phyloP scores from a whole-genome alignment of 2,329 filamentous ascomycete genomes.

The Plectosphaerella sp. region DNA sequence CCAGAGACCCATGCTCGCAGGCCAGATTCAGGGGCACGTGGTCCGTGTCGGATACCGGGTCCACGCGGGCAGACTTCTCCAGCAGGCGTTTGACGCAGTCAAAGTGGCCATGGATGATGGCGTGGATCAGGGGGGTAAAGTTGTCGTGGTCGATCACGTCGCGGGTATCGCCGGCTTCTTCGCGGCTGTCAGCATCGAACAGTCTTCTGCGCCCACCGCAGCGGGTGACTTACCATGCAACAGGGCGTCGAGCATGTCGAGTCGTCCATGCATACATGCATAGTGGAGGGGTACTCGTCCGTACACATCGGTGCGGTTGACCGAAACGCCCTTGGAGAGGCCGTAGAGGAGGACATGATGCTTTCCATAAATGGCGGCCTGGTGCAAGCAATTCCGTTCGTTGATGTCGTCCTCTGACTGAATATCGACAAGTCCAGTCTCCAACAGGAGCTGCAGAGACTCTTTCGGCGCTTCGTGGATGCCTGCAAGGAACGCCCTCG shows the following conservation, averaged over 20 bases:
- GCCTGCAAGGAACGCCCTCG: slow-evolving; percentile 83
- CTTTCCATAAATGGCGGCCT: slow-evolving; percentile 92
- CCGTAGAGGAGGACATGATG: slow-evolving; percentile 72
- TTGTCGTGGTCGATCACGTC: slow-evolving; percentile 93
- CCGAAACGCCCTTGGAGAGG: slow-evolving; percentile 70
- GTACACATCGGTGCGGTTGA: slow-evolving; percentile 84
- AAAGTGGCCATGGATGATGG: slow-evolving; percentile 83
- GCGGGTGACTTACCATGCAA: slow-evolving; percentile 48
- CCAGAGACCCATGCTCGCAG: slow-evolving; percentile 84
- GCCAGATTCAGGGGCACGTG: slow-evolving; percentile 93
- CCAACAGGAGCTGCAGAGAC: slow-evolving; percentile 70
- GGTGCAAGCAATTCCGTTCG: slow-evolving; percentile 91
- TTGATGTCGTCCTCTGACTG: slow-evolving; percentile 96
- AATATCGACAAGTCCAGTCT: slow-evolving; percentile 81
- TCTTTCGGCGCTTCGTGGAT: slow-evolving; percentile 80
- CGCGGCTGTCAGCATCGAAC: slow-evolving; percentile 7
- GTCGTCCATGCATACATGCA: slow-evolving; percentile 87
- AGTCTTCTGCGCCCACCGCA: background rate
- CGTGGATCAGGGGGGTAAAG: slow-evolving; percentile 92
- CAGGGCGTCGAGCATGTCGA: slow-evolving; percentile 76
- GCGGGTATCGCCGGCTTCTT: slow-evolving; percentile 67
- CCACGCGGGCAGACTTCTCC: slow-evolving; percentile 73
- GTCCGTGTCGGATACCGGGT: slow-evolving; percentile 80
- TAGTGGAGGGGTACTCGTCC: slow-evolving; percentile 92
- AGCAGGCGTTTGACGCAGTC: slow-evolving; percentile 78